Base-by-base conservation (phyloP, 2,329 filamentous ascomycete genomes). In the Boeremia exigua region DNA sequence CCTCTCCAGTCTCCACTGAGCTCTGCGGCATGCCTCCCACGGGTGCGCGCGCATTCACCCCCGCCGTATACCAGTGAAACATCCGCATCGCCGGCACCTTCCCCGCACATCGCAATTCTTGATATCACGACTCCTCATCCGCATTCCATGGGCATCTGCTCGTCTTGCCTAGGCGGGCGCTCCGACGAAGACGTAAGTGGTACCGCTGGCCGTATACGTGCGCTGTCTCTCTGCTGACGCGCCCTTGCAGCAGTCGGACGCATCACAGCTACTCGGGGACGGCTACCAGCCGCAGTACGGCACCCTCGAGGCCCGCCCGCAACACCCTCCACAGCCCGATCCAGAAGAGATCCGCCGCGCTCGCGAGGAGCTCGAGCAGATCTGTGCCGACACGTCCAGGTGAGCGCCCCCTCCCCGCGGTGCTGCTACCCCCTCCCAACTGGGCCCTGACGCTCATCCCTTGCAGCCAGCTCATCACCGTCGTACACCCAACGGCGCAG, bases 401-500 rank as follows among this genome's bases (percentile, higher is more conserved):
- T 23, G 79, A 81, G 80, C 81, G 39, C 33, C 5, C 27, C 34
- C 39, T 30, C 36, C 29, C 36, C 15, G 10, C 39, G 19, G 23
- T 17, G 19, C 37, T 48, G 36, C 29, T 47, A 51, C 52, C 34
- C 40, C 51, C 42, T 45, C 34, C 43, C 29, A 40, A 7, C 4
- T 14, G 6, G 19, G 3, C 23, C 54, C 48, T 39, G 30, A 46
- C 49, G 43, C 60, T 65, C 59, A 69, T 69, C 69, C 66, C 66
- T 68, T 71, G 61, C 54, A 82, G 80, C 67, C 79, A 81, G 61
- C 72, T 82, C 69, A 81, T 82, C 63, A 78, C 81, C 65, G 78
- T 81, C 60, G 74, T 77, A 47, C 78, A 81, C 61, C 77, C 80
- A 56, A 67, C 68, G 47, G 71, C 73, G 45, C 71, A 76, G 62